Evolutionary conservation across 352 stramenopile species (phyloP).

Genomic region (Pythium pyrilobum): DNA sequence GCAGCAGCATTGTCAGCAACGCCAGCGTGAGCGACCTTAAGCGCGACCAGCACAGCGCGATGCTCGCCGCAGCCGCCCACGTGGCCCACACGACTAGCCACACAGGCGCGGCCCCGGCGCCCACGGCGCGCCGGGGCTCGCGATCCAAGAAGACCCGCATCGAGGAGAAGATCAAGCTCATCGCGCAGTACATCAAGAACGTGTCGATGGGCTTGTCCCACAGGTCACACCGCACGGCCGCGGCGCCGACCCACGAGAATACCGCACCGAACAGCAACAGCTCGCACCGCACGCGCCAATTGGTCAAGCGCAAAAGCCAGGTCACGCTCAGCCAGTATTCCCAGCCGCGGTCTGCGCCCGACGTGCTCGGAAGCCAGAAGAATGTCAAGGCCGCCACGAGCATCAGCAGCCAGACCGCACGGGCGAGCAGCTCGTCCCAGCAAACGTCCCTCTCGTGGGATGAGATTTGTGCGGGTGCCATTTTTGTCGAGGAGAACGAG

Average conservation of each 20-base stretch:
- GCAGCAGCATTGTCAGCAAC: constrained; percentile 16
- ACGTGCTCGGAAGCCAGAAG: constrained; percentile 16
- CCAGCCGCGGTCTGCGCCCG: constrained; percentile 12
- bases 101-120: not conserved
- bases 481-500: constrained; percentile 35
- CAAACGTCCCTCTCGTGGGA: constrained; percentile 20
- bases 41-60: constrained; percentile 13
- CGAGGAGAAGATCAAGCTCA: constrained; percentile 18
- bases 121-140: not conserved
- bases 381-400: not conserved
- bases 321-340: constrained; percentile 18
- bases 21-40: constrained; percentile 16
- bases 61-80: not conserved
- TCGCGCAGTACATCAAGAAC: constrained; percentile 22
- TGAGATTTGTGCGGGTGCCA: constrained; percentile 21
- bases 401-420: not conserved
- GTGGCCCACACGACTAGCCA: not conserved
- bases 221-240: constrained; percentile 2
- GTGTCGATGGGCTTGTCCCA: constrained; percentile 13
- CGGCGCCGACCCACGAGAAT: not conserved
- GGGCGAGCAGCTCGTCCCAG: constrained; percentile 13
- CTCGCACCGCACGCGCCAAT: not conserved
- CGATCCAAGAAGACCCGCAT: constrained; percentile 11
- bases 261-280: not conserved
- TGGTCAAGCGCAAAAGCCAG: constrained; percentile 19